Evolutionary conservation across 1,139 yeast species (phyloP).

Genomic region (Lodderomyces metapsilosis): DNA sequence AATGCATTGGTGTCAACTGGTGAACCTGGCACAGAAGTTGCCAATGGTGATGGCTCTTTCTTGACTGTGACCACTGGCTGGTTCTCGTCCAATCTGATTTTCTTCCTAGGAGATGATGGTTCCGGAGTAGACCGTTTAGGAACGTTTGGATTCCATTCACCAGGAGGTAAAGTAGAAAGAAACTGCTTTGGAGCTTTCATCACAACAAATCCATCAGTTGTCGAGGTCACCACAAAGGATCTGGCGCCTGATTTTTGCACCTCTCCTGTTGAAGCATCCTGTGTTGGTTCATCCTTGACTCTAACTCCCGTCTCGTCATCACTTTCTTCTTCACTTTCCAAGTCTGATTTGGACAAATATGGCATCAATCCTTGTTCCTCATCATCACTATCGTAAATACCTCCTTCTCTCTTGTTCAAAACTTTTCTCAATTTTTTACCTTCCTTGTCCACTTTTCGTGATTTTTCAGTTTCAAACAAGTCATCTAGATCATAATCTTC

Average conservation of each 20-base stretch:
- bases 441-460: conserved; percentile 85
- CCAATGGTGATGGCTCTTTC: conserved; percentile 17
- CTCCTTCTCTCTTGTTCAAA: conserved; percentile 82
- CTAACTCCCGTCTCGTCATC: conserved; percentile 40
- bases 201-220: conserved; percentile 66
- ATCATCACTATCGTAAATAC: conserved; percentile 87
- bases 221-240: conserved; percentile 22
- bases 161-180: conserved; percentile 67
- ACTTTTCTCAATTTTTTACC: conserved; percentile 86
- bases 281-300: conserved; percentile 35
- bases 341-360: conserved; percentile 70
- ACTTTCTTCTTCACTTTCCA: conserved; percentile 56
- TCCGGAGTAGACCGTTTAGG: conserved; percentile 36
- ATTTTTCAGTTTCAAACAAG: conserved; percentile 57
- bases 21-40: conserved; percentile 8
- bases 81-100: conserved; percentile 27
- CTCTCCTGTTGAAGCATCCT: conserved; percentile 17
- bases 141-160: conserved; percentile 80
- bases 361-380: conserved; percentile 65
- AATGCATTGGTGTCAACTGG: conserved; percentile 2
- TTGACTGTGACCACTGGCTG: not conserved
- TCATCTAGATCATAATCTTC: conserved; percentile 54
- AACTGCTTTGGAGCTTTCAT: conserved; percentile 63
- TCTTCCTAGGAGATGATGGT: conserved; percentile 37
- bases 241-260: not conserved